These are phyloP conservation scores for Hygrocybe punicea DNA, from an alignment of 768 basidiomycete genomes.

Conservation along the genomic window DNA sequence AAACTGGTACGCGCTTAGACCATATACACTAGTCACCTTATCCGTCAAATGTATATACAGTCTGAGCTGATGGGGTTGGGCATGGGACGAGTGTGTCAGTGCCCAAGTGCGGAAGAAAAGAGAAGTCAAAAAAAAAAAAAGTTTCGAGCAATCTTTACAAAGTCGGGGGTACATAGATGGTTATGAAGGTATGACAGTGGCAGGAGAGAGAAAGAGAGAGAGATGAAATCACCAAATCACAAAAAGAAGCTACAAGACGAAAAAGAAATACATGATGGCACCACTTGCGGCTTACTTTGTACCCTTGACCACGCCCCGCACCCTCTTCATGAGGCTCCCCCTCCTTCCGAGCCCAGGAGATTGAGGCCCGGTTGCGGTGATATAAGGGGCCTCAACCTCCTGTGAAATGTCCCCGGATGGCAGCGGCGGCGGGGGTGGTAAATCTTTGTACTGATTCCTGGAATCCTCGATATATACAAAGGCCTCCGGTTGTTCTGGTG, in stretches of 20 bases:
- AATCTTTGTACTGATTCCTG: conserved; percentile 49
- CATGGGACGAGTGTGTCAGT: too few species aligned
- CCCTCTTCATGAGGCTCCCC: conserved; percentile 76
- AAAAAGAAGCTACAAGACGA: conserved; percentile 1
- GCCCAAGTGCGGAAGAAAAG: too few species aligned
- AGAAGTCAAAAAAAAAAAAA: too few species aligned
- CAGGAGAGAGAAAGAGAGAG: too few species aligned
- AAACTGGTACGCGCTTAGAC: too few species aligned
- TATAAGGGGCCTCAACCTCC: conserved; percentile 18
- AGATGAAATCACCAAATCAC: conserved; percentile 6
- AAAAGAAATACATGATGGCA: conserved; percentile 4
- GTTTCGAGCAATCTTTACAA: too few species aligned
- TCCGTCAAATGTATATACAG: too few species aligned
- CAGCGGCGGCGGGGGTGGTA: conserved; percentile 34
- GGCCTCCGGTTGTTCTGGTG: conserved; percentile 34
- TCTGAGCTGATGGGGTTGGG: too few species aligned
- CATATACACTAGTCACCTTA: too few species aligned
- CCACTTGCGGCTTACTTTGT: conserved; percentile 32
- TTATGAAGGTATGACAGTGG: too few species aligned
- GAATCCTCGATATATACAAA: conserved; percentile 66
- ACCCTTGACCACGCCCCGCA: conserved; percentile 68
- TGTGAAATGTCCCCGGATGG: conserved; percentile 39
- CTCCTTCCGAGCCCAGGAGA: conserved; percentile 60
- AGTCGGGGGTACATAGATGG: too few species aligned
- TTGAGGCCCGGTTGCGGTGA: neutral